Percentiles rank a stretch among this genome's conserved stretches.
phyloP scores from a whole-genome alignment of 257 asterid species.

The Capsicum baccatum region DNA sequence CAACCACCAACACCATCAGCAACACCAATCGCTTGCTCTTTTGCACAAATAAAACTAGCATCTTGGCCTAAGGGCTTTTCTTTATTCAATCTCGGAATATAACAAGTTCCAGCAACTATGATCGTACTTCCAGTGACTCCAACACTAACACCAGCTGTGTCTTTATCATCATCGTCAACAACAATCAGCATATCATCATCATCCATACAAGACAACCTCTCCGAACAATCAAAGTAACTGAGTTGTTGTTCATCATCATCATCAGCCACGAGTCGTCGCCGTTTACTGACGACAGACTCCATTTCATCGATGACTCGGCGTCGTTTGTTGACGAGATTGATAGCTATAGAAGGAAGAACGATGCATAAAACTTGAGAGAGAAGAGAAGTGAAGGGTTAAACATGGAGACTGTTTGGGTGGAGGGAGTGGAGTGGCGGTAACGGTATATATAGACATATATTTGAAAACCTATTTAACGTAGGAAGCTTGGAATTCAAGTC shows the following conservation, averaged over 20 bases:
- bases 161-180: not conserved
- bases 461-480: not conserved
- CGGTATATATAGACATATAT: not conserved
- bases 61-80: conserved; percentile 43
- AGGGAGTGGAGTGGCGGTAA: too few species aligned
- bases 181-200: too few species aligned
- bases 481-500: not conserved
- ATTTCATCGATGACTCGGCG: not conserved
- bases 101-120: conserved; percentile 36
- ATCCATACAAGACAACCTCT: too few species aligned
- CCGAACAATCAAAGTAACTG: too few species aligned
- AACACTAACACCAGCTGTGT: too few species aligned
- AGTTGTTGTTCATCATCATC: too few species aligned
- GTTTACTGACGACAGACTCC: too few species aligned
- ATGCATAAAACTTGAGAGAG: not conserved
- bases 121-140: not conserved
- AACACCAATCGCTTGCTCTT: conserved; percentile 42
- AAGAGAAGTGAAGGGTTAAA: not conserved
- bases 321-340: not conserved
- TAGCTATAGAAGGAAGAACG: not conserved
- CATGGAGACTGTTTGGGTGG: not conserved
- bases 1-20: conserved; percentile 57
- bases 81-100: conserved; percentile 36
- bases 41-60: conserved; percentile 33
- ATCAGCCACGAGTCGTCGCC: too few species aligned